A percentile compares a stretch with the other conserved stretches of the same genome.
Conservation (phyloP, 2,329 filamentous ascomycete species). For the Phaeosphaeriaceae sp. region DNA sequence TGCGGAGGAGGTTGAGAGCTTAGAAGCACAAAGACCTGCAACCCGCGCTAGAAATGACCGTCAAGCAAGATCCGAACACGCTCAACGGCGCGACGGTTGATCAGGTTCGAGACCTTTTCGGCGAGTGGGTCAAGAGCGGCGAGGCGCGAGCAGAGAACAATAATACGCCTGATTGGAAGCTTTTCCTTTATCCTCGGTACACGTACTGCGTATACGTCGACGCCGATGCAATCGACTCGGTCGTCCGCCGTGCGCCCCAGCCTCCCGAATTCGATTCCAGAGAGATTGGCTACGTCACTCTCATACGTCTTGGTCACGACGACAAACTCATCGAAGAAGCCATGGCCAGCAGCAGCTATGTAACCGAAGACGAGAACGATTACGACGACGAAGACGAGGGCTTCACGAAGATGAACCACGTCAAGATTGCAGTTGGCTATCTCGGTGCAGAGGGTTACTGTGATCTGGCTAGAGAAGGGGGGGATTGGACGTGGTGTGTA, state of each 20-base stretch:
- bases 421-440: too few species aligned
- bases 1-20: too few species aligned
- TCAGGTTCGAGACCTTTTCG: slow-evolving; percentile 1
- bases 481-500: too few species aligned
- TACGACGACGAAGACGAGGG: too few species aligned
- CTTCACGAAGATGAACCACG: too few species aligned
- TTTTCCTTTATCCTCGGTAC: background rate
- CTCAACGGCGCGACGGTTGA: slow-evolving; percentile 2
- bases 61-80: slow-evolving; percentile 1
- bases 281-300: background rate
- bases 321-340: too few species aligned
- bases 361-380: too few species aligned
- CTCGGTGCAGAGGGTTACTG: too few species aligned
- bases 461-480: too few species aligned
- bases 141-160: background rate
- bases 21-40: background rate
- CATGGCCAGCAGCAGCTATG: too few species aligned
- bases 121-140: background rate
- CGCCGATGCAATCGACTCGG: background rate
- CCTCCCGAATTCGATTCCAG: background rate
- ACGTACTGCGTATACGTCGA: slow-evolving; percentile 1
- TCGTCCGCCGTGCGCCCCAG: background rate
- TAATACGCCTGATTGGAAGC: background rate
- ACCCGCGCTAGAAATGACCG: background rate
- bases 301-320: background rate